Conservation (phyloP, 495 filamentous ascomycete species). For the Penicillium nucicola region DNA sequence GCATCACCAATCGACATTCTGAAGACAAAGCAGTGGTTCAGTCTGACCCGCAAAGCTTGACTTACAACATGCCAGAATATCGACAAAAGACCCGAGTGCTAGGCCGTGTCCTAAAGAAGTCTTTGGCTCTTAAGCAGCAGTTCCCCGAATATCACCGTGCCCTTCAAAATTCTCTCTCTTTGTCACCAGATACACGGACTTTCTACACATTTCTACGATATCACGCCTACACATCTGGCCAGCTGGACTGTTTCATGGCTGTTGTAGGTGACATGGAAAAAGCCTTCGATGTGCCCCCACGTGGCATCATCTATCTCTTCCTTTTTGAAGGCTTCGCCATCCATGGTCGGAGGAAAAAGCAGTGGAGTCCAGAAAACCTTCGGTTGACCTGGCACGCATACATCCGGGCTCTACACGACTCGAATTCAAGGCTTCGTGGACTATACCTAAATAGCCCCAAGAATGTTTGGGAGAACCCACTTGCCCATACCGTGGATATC, state of each 20-base stretch:
- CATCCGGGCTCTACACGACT: constrained; percentile 53
- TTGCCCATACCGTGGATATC: constrained; percentile 10
- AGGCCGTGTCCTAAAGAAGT: constrained; percentile 36
- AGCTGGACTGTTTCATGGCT: constrained; percentile 33
- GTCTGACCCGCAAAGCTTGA: background rate
- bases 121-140: constrained; percentile 23
- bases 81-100: constrained; percentile 28
- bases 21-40: background rate
- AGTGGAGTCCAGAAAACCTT: constrained; percentile 63
- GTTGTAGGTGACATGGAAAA: constrained; percentile 42
- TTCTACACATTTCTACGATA: constrained; percentile 42
- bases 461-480: constrained; percentile 38
- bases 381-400: constrained; percentile 39
- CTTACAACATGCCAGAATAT: constrained; percentile 21
- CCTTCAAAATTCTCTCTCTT: constrained; percentile 35
- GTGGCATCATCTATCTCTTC: constrained; percentile 38
- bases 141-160: constrained; percentile 31
- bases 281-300: constrained; percentile 34
- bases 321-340: constrained; percentile 72
- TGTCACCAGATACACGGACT: constrained; percentile 45
- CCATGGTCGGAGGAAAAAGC: constrained; percentile 63
- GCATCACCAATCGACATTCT: background rate
- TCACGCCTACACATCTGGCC: constrained; percentile 34
- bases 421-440: constrained; percentile 46
- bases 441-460: constrained; percentile 12